Conservation (phyloP, 2,329 filamentous ascomycete genomes). For the Trichoderma pleuroti region DNA sequence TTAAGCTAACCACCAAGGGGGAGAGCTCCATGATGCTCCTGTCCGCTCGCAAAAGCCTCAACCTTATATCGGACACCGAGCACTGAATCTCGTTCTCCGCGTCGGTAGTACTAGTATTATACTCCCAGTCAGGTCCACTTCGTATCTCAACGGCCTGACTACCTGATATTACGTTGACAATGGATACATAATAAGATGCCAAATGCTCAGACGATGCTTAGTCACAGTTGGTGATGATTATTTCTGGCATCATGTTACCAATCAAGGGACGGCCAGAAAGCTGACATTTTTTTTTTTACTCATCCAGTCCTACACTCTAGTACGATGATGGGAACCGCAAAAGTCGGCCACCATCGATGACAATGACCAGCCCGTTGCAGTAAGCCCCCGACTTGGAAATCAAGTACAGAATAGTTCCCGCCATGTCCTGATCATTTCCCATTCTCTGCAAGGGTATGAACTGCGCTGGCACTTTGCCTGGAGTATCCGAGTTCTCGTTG, state of each 20-base stretch:
- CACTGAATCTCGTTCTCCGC: neutral
- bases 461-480: conserved; percentile 36
- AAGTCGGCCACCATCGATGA: conserved; percentile 62
- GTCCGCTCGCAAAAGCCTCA: neutral
- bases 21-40: neutral
- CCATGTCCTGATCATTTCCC: conserved; percentile 59
- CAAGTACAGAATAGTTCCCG: conserved; percentile 62
- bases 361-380: conserved; percentile 59
- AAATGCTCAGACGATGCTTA: neutral
- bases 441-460: conserved; percentile 56
- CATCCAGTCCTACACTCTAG: conserved; percentile 27
- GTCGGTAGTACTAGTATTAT: neutral
- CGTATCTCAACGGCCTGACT: neutral
- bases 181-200: neutral
- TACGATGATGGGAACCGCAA: conserved; percentile 53
- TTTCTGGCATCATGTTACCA: neutral
- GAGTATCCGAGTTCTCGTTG: conserved; percentile 33
- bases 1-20: neutral
- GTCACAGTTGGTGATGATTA: neutral
- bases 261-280: neutral
- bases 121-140: neutral
- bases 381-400: conserved; percentile 63
- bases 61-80: conserved; percentile 8
- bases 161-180: neutral
- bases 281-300: neutral